phyloP scores from a whole-genome alignment of 1,284 basidiomycete genomes.

The Sphagnurus paluster region DNA sequence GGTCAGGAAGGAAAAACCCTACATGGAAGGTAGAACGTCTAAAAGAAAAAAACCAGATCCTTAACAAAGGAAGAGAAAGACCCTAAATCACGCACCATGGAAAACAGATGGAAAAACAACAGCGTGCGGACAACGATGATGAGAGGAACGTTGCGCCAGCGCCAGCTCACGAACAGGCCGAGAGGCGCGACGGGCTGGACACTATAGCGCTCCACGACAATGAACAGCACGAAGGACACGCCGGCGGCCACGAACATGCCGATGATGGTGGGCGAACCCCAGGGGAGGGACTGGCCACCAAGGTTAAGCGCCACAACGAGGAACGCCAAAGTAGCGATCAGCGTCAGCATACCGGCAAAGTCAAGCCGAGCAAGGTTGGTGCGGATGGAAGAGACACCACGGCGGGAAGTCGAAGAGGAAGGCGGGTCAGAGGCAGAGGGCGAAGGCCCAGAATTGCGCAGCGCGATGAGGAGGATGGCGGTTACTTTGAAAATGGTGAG shows the following conservation, averaged over 20 bases:
- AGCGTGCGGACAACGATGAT: slow-evolving; percentile 28
- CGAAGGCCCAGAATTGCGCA: slow-evolving; percentile 22
- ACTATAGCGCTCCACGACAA: slow-evolving; percentile 29
- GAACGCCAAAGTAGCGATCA: slow-evolving; percentile 26
- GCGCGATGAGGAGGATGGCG: slow-evolving; percentile 25
- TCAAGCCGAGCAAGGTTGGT: slow-evolving; percentile 26
- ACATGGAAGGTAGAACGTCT: slow-evolving; percentile 37
- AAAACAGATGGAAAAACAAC: slow-evolving; percentile 34
- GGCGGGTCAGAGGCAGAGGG: no score
- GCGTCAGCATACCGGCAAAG: slow-evolving; percentile 25
- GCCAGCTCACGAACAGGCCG: slow-evolving; percentile 28
- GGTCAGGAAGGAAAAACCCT: slow-evolving; percentile 9
- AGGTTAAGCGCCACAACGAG: slow-evolving; percentile 33
- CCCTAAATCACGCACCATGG: slow-evolving; percentile 24
- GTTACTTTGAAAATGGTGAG: slow-evolving; percentile 24
- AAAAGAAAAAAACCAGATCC: slow-evolving; percentile 1
- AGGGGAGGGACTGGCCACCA: slow-evolving; percentile 30
- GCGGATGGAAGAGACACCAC: slow-evolving; percentile 17
- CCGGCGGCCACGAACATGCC: slow-evolving; percentile 27
- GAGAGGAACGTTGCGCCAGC: slow-evolving; percentile 34
- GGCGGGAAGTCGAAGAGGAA: slow-evolving; percentile 2
- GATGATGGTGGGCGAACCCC: slow-evolving; percentile 31
- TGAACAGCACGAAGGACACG: slow-evolving; percentile 25
- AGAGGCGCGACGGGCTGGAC: slow-evolving; percentile 28
- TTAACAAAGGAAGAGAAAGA: slow-evolving; percentile 4